These are phyloP conservation scores for Mortierella sp. DNA, from an alignment of 371 early-diverging fungal genomes.

Conservation along the genomic window DNA sequence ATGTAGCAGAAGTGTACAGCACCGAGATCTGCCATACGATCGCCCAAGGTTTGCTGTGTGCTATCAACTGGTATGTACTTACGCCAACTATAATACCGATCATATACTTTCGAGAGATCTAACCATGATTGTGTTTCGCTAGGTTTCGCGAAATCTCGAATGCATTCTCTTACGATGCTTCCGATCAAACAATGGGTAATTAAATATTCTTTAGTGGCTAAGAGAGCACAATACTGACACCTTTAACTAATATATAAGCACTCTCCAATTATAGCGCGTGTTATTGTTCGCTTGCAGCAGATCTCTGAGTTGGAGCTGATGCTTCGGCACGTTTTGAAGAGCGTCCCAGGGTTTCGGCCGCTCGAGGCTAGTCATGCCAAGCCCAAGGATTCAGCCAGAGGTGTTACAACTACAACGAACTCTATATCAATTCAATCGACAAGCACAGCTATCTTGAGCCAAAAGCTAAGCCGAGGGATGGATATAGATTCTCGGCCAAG, in stretches of 20 bases:
- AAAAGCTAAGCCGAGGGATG: slow-evolving; percentile 10
- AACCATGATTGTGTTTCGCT: background rate
- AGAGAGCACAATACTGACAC: no score
- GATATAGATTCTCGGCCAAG: slow-evolving; percentile 9
- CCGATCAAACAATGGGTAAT: slow-evolving; percentile 56
- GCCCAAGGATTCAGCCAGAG: slow-evolving; percentile 25
- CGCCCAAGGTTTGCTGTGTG: slow-evolving; percentile 66
- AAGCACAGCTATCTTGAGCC: background rate
- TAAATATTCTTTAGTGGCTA: background rate
- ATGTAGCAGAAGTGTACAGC: slow-evolving; percentile 36
- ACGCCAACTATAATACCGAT: background rate
- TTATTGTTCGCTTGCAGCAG: slow-evolving; percentile 53
- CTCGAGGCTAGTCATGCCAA: slow-evolving; percentile 42
- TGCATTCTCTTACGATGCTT: slow-evolving; percentile 67
- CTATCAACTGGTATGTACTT: slow-evolving; percentile 69
- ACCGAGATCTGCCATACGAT: slow-evolving; percentile 48
- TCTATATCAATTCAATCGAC: slow-evolving; percentile 15
- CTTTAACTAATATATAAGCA: background rate
- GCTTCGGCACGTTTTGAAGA: slow-evolving; percentile 59
- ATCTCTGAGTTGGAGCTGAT: slow-evolving; percentile 60
- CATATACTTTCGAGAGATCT: background rate
- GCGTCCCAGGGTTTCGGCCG: slow-evolving; percentile 60
- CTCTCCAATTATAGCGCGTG: slow-evolving; percentile 32
- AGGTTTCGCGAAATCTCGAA: slow-evolving; percentile 84
- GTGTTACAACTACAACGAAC: background rate